Percentiles rank a stretch among this genome's conserved stretches.
These are phyloP conservation scores for Firmiana major DNA, from an alignment of 345 rosid species.

Conservation along the genomic window DNA sequence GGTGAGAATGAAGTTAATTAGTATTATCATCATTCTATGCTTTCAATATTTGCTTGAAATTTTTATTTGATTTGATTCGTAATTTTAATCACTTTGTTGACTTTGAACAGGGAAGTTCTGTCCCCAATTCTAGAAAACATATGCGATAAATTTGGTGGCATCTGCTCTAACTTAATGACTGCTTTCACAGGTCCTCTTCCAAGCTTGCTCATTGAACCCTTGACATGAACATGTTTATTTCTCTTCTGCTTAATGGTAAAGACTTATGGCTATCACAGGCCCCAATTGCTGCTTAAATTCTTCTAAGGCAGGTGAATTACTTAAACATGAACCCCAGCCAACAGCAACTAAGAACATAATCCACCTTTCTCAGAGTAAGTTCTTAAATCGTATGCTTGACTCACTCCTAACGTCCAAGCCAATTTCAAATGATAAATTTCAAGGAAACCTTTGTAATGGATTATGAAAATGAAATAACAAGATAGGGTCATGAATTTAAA, in stretches of 20 bases:
- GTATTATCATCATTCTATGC: not conserved
- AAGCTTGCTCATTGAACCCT: not conserved
- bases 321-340: too few species aligned
- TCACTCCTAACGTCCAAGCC: too few species aligned
- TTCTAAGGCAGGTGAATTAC: too few species aligned
- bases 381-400: too few species aligned
- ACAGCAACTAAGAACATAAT: too few species aligned
- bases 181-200: constrained; percentile 39
- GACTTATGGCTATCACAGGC: constrained; percentile 26
- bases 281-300: constrained; percentile 9
- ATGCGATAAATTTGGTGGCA: constrained; percentile 32
- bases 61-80: not conserved
- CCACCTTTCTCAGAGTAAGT: too few species aligned
- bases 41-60: not conserved
- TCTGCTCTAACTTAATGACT: constrained; percentile 40
- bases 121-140: constrained; percentile 26
- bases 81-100: not conserved
- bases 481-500: too few species aligned
- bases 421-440: too few species aligned
- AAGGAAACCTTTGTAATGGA: too few species aligned
- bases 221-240: not conserved
- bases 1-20: constrained; percentile 25
- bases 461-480: too few species aligned
- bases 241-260: not conserved
- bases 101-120: constrained; percentile 31